Evolutionary conservation across 2,329 filamentous ascomycete species (phyloP), one percentile per base, ranked within the genome.

Genomic region (Pyrenophora seminiperda): DNA sequence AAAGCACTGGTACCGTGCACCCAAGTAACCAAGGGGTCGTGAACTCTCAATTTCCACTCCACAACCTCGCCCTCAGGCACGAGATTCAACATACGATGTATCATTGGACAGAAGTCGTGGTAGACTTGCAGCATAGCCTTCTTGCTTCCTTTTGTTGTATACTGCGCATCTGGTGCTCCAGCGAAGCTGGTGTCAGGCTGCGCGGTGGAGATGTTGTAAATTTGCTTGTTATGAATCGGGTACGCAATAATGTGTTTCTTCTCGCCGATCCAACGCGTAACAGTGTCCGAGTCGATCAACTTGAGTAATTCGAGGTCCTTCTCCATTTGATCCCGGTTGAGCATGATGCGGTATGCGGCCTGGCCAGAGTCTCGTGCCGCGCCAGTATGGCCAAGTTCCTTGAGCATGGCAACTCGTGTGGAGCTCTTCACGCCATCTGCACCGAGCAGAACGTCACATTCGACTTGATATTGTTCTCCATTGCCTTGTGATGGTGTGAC

Each of bases 341-440:
- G 79, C 83, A 92, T 88, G 72, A 92, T 89, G 10, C 89, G 83
- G 75, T 92, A 92, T 2, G 88, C 87, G 0, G 89, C 89, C 73
- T 91, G 87, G 3, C 87, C 84, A 0, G 88, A 90, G 57, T 90
- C 86, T 51, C 84, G 77, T 60, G 87, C 82, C 45, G 83, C 77
- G 17, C 80, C 80, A 5, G 74, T 70, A 54, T 80, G 75, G 34
- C 79, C 77, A 1, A 83, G 73, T 33, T 76, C 73, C 29, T 76
- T 71, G 1, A 89, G 79, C 68, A 90, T 78, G 30, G 79, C 73
- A 6, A 77, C 73, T 24, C 73, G 74, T 6, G 77, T 72, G 29
- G 64, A 67, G 24, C 74, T 77, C 56, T 80, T 80, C n/a, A 80
- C 72, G n/a, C 78, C 78, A 49, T 80, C 78, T 15, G 72, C 69